A percentile compares a stretch with the other conserved stretches of the same genome.
Conservation (phyloP, 148 eudicot genomes). For the Rhododendron mucronatum region DNA sequence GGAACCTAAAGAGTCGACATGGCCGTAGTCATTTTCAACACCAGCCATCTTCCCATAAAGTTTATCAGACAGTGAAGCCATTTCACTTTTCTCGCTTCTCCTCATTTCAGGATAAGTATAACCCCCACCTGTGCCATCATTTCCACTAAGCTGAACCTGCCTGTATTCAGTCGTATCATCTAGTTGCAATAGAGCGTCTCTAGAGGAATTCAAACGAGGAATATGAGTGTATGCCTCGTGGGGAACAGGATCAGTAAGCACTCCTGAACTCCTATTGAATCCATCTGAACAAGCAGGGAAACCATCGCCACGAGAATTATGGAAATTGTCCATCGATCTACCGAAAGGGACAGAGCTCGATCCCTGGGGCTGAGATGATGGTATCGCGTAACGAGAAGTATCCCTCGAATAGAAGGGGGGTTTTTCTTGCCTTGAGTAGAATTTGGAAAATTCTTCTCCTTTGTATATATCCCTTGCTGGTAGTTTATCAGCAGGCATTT, state of each 20-base stretch:
- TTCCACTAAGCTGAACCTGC: conserved; percentile 3
- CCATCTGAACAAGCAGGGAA: conserved; percentile 10
- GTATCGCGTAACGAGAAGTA: conserved; percentile 1
- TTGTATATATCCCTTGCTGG: neutral
- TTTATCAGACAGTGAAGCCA: conserved; percentile 9
- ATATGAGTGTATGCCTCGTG: neutral
- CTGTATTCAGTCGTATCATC: conserved; percentile 6
- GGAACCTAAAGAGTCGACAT: conserved; percentile 12
- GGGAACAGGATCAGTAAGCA: conserved; percentile 3
- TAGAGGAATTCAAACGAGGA: conserved; percentile 1
- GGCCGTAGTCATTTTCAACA: conserved; percentile 10
- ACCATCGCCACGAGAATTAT: neutral
- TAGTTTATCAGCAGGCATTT: neutral
- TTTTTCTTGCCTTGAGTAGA: conserved; percentile 1
- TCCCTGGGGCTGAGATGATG: conserved; percentile 20
- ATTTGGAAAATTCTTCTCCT: neutral
- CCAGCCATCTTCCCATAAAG: conserved; percentile 6
- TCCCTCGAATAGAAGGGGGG: conserved; percentile 2
- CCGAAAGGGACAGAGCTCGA: neutral
- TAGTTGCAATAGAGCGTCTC: neutral
- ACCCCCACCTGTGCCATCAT: conserved; percentile 9
- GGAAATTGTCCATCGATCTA: neutral
- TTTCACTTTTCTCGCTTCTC: conserved; percentile 8
- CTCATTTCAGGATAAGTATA: conserved; percentile 14
- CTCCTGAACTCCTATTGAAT: conserved; percentile 11